Base-by-base conservation (phyloP, 2,329 filamentous ascomycete genomes). In the Colletotrichum camelliae region DNA sequence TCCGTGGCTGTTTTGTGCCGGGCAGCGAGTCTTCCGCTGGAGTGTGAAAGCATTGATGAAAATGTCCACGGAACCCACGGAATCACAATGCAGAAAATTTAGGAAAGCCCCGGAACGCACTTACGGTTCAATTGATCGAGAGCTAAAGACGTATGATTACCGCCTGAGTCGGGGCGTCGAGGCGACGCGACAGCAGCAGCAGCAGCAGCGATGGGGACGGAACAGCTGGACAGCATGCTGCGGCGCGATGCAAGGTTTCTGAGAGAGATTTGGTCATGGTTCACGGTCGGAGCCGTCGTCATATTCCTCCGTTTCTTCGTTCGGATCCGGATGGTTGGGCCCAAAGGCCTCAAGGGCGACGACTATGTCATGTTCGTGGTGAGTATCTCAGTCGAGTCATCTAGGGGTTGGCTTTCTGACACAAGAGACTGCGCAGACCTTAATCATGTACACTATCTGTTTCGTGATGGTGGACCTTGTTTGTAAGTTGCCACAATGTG, bases 321-420 rank as follows among this genome's bases (percentile, higher is more conserved):
- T 6, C 82, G 85, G 1, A 68, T 86, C 18, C 83, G 83, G 3
- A 84, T 83, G 0, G 84, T 86, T 2, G 85, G 85, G 3, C 67
- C 82, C 33, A 80, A 81, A n/a, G 81, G 84, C 1, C 78, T 86
- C 4, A 81, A 83, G 27, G 83, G 85, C 7, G 86, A 87, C 75
- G 85, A 87, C 68, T 82, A 83, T 13, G 81, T 86, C 35, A 79
- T 82, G 1, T n/a, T 83, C 13, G 67, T 84, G 2, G 83, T 85
- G 31, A 35, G 66, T 60, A 7, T 21, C 31, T 5, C 4, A 2
- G n/a, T 16, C 7, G 21, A 16, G 33, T 48, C 60, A 58, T 48
- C 18, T 7, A 27, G 9, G 2, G 6, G 15, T 10, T 1, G 12
- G 5, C 2, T 9, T 58, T 43, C 71, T 74, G 31, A 74, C 27